Evolutionary conservation across 805 yeast genomes (phyloP), one percentile per base, ranked within the genome.

Genomic region (Zygotorulaspora sp.): DNA sequence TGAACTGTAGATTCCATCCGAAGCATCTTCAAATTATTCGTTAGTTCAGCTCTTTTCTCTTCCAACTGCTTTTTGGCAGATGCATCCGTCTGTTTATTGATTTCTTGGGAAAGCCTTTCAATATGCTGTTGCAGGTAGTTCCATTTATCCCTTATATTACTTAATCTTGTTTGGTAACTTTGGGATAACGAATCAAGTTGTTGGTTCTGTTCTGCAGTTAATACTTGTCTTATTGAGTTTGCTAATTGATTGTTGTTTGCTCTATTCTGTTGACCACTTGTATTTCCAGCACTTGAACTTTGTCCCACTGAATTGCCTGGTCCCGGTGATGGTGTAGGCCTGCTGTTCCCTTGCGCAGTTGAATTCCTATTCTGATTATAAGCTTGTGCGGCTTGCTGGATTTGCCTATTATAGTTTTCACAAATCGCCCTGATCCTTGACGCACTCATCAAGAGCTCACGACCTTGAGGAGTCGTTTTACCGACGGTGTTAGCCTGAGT

Each of bases 401-500:
- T 52, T 44, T 48, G 64, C 50, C 50, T 71, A 69, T 45, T 74
- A 50, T 74, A 77, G 38, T 72, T 74, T 35, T 78, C 64, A 52
- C 82, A 66, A 22, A 81, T 67, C 30, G 74, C 74, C 55, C 77
- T 80, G 45, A 82, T 77, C 38, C 72, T 72, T 30, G 80, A 78
- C 3, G 86, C 87, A 44, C 74, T 76, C 43, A 68, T 68, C 48
- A 75, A 61, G 49, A 80, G 81, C 44, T 77, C 79, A 48, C 75
- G 74, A 13, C 86, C 87, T 41, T 68, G 76, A 0, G 74, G 77
- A 0, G 80, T 71, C 17, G 72, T 75, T 22, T 68, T 68, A 2
- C 86, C 85, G 0, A 80, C 72, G 12, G 71, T 72, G 49, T 74
- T 76, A 1, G 87, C 88, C 48, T 74, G 72, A 15, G 75, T 76